Evolutionary conservation across 768 basidiomycete genomes (phyloP).

Genomic region (Trametes meyenii): DNA sequence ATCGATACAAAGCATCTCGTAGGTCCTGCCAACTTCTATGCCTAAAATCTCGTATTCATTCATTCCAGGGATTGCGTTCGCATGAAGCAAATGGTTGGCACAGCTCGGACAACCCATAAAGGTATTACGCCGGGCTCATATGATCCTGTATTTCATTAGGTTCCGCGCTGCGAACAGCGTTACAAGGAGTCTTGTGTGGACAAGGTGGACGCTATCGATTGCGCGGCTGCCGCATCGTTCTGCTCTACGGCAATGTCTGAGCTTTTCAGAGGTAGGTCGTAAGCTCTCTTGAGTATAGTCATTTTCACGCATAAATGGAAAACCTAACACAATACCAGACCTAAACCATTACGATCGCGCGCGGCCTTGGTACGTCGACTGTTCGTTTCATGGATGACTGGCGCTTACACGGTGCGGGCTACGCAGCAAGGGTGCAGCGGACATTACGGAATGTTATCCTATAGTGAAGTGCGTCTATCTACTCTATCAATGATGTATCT

Average conservation of each 20-base stretch:
- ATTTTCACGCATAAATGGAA: neutral
- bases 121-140: neutral
- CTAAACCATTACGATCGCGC: constrained; percentile 16
- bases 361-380: constrained; percentile 11
- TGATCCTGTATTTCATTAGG: constrained; percentile 22
- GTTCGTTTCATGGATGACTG: too few species aligned
- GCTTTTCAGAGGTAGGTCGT: constrained; percentile 36
- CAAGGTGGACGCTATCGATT: constrained; percentile 46
- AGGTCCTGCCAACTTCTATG: neutral
- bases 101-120: neutral
- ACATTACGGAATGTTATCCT: constrained; percentile 60
- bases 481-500: neutral
- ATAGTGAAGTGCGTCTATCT: constrained; percentile 42
- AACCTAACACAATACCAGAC: neutral
- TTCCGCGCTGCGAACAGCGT: constrained; percentile 49
- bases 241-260: constrained; percentile 36
- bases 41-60: neutral
- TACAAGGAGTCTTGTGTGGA: constrained; percentile 44
- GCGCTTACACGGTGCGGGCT: neutral
- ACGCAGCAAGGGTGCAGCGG: constrained; percentile 43
- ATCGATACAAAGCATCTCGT: constrained; percentile 53
- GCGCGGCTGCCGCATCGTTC: constrained; percentile 43
- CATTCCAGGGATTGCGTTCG: constrained; percentile 40
- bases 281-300: too few species aligned
- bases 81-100: constrained; percentile 45